These are phyloP conservation scores for Cerioporus squamosus DNA, from an alignment of 1,284 basidiomycete genomes.

Conservation along the genomic window DNA sequence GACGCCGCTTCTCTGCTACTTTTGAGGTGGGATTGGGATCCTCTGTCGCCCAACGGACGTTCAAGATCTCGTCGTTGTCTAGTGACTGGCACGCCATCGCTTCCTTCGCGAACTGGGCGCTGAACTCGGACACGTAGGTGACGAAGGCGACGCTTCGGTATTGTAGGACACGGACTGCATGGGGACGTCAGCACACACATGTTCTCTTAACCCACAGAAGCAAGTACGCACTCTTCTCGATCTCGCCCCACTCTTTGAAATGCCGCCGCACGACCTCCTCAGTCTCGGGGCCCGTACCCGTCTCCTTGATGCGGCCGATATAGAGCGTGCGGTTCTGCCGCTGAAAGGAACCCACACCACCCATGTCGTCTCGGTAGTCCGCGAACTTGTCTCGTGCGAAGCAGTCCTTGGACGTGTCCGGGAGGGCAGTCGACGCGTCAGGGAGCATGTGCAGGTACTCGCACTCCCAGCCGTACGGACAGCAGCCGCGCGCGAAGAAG, in stretches of 20 bases:
- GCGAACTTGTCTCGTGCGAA: slow-evolving; percentile 98
- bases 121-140: slow-evolving; percentile 86
- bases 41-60: slow-evolving; percentile 97
- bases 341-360: slow-evolving; percentile 96
- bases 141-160: slow-evolving; percentile 98
- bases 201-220: slow-evolving; percentile 2
- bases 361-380: slow-evolving; percentile 99
- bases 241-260: slow-evolving; percentile 97
- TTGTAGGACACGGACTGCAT: slow-evolving; percentile 85
- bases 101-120: slow-evolving; percentile 97
- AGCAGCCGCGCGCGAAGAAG: slow-evolving; percentile 96
- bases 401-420: slow-evolving; percentile 94
- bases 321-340: slow-evolving; percentile 95
- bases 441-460: slow-evolving; percentile 92
- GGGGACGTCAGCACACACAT: not conserved
- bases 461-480: slow-evolving; percentile 97
- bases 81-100: slow-evolving; percentile 98
- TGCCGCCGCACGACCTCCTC: slow-evolving; percentile 90
- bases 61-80: slow-evolving; percentile 97
- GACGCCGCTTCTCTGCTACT: slow-evolving; percentile 78
- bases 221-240: slow-evolving; percentile 80
- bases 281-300: slow-evolving; percentile 84
- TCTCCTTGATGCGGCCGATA: slow-evolving; percentile 93
- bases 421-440: slow-evolving; percentile 67
- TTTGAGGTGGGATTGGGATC: slow-evolving; percentile 93